These are phyloP conservation scores for Debaryomycetaceae sp. DNA, from an alignment of 1,139 yeast genomes.

Conservation along the genomic window DNA sequence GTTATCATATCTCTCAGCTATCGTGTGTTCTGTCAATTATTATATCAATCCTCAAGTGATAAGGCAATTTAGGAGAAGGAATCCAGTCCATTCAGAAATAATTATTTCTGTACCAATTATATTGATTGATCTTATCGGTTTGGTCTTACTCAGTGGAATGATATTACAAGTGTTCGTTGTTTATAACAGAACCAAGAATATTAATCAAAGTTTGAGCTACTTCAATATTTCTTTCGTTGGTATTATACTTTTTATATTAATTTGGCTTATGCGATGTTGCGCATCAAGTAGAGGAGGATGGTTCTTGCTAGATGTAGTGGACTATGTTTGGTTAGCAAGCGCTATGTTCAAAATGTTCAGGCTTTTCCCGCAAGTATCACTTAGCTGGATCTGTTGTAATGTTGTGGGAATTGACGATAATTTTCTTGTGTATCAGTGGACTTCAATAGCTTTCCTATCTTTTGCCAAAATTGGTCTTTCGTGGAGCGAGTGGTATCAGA, in stretches of 20 bases:
- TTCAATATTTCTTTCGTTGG: constrained; percentile 6
- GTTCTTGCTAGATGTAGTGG: constrained; percentile 23
- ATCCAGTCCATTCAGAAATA: constrained; percentile 17
- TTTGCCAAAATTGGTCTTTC: constrained; percentile 5
- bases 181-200: constrained; percentile 16
- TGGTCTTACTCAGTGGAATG: constrained; percentile 10
- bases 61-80: constrained; percentile 14
- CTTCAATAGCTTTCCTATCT: constrained; percentile 4
- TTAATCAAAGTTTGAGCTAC: constrained; percentile 23
- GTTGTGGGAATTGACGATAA: constrained; percentile 13
- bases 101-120: constrained; percentile 8
- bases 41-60: constrained; percentile 5
- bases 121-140: constrained; percentile 12
- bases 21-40: constrained; percentile 14
- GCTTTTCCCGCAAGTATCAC: constrained; percentile 25
- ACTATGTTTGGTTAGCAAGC: constrained; percentile 24
- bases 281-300: constrained; percentile 6
- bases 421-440: constrained; percentile 11
- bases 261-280: constrained; percentile 6
- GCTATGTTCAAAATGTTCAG: constrained; percentile 12
- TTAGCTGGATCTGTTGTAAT: constrained; percentile 23
- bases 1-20: constrained; percentile 9
- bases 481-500: constrained; percentile 17
- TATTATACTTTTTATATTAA: constrained; percentile 5
- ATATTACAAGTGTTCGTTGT: constrained; percentile 12